Evolutionary conservation across 2,329 filamentous ascomycete species (phyloP).

Genomic region (Uncinocarpus reesii): DNA sequence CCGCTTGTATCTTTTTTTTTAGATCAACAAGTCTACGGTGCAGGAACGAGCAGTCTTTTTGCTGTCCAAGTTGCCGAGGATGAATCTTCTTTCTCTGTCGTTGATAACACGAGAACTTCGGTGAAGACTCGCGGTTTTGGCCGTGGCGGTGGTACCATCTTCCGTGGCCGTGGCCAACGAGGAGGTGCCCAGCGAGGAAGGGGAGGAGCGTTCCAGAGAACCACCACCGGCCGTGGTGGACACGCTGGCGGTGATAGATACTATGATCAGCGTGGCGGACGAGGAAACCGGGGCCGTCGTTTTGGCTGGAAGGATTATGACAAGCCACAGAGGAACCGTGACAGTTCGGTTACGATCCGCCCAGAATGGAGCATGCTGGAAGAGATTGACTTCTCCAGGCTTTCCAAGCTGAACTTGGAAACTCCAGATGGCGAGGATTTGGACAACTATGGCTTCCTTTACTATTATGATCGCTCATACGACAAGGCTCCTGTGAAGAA

Average conservation of each 20-base stretch:
- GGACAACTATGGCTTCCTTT: slow-evolving; percentile 90
- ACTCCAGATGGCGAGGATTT: slow-evolving; percentile 90
- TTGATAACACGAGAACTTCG: slow-evolving; percentile 85
- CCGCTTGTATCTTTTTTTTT: slow-evolving; percentile 11
- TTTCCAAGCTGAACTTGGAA: slow-evolving; percentile 91
- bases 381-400: slow-evolving; percentile 95
- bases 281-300: slow-evolving; percentile 65
- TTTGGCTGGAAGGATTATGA: slow-evolving; percentile 99
- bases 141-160: slow-evolving; percentile 79
- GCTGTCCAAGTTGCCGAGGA: slow-evolving; percentile 87
- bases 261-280: slow-evolving; percentile 61
- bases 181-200: slow-evolving; percentile 62
- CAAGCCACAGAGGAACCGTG: slow-evolving; percentile 91
- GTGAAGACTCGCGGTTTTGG: slow-evolving; percentile 71
- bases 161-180: slow-evolving; percentile 65
- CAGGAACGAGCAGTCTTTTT: slow-evolving; percentile 76
- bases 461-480: slow-evolving; percentile 94
- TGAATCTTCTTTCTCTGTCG: slow-evolving; percentile 93
- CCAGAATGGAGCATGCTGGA: slow-evolving; percentile 91
- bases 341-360: slow-evolving; percentile 92
- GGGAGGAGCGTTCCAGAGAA: slow-evolving; percentile 62
- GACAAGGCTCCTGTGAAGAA: slow-evolving; percentile 90
- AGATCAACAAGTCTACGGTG: slow-evolving; percentile 97
- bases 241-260: slow-evolving; percentile 51
- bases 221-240: slow-evolving; percentile 54